phyloP scores from a whole-genome alignment of 257 asterid species.

The Ballota nigra region DNA sequence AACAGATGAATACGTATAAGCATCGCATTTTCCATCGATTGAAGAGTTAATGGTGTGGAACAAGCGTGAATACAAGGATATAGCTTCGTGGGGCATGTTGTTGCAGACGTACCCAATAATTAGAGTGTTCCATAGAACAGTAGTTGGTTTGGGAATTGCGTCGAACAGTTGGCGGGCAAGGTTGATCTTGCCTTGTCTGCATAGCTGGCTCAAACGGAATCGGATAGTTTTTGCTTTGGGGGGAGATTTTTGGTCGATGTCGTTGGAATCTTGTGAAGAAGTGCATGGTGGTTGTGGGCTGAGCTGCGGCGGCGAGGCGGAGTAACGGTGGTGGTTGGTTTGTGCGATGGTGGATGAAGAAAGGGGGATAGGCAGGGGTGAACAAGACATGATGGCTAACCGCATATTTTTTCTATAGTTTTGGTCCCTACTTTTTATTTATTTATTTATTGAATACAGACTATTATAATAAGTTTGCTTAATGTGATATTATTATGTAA shows the following conservation, averaged over 20 bases:
- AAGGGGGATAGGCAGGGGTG: constrained; percentile 43
- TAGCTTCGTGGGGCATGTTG: constrained; percentile 63
- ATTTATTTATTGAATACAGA: too few species aligned
- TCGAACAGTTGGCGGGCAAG: constrained; percentile 86
- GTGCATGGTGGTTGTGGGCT: constrained; percentile 26
- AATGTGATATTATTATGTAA: too few species aligned
- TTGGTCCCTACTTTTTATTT: neutral
- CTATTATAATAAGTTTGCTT: too few species aligned
- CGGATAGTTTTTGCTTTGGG: constrained; percentile 67
- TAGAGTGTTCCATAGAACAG: constrained; percentile 86
- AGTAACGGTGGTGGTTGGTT: constrained; percentile 35
- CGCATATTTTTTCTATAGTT: constrained; percentile 36
- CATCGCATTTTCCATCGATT: constrained; percentile 40
- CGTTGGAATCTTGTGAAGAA: constrained; percentile 24
- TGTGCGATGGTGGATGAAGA: constrained; percentile 46
- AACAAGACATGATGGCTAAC: constrained; percentile 44
- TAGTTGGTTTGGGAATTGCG: constrained; percentile 76
- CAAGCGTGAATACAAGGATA: constrained; percentile 59
- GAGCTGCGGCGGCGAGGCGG: constrained; percentile 27
- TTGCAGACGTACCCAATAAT: constrained; percentile 80
- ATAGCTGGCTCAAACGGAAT: constrained; percentile 70
- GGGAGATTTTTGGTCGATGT: constrained; percentile 15
- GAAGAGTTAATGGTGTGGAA: constrained; percentile 25
- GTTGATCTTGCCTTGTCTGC: constrained; percentile 54
- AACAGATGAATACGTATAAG: constrained; percentile 77